These are phyloP conservation scores for Acanthamoeba royreba DNA, from an alignment of 208 protist species.

Conservation along the genomic window DNA sequence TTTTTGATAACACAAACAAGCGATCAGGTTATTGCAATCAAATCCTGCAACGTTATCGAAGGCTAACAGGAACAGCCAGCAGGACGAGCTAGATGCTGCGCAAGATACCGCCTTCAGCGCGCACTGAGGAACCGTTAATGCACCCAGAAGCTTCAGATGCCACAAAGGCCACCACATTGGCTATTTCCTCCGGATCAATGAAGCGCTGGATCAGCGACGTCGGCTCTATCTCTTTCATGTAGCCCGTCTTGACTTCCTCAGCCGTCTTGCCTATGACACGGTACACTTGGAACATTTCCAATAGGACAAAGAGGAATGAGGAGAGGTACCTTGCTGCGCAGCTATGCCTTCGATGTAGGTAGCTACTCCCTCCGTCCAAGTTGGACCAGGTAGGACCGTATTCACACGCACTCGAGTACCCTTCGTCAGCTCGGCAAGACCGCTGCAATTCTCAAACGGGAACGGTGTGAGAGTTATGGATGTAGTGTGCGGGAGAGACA, in stretches of 20 bases:
- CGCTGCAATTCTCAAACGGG: background rate
- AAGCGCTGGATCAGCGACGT: constrained; percentile 17
- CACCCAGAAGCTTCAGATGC: background rate
- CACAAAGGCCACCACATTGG: background rate
- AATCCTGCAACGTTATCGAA: too few relatives aligned
- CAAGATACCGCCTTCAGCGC: constrained; percentile 15
- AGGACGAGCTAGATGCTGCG: background rate
- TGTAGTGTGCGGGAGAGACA: background rate
- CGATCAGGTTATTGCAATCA: too few relatives aligned
- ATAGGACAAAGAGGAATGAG: background rate
- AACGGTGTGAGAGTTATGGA: background rate
- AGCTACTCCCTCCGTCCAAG: constrained; percentile 19
- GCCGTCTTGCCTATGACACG: background rate
- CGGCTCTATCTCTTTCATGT: background rate
- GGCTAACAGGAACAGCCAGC: background rate
- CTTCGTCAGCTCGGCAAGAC: constrained; percentile 50
- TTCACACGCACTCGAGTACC: constrained; percentile 38
- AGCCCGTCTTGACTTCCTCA: background rate
- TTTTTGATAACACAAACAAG: too few relatives aligned
- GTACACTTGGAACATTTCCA: background rate
- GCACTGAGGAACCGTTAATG: background rate
- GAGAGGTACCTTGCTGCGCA: background rate
- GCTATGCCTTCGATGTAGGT: background rate
- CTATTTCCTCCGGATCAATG: constrained; percentile 28
- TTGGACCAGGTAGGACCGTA: constrained; percentile 8